Evolutionary conservation across 2,329 filamentous ascomycete species (phyloP).

Genomic region (Penicillium sp.): DNA sequence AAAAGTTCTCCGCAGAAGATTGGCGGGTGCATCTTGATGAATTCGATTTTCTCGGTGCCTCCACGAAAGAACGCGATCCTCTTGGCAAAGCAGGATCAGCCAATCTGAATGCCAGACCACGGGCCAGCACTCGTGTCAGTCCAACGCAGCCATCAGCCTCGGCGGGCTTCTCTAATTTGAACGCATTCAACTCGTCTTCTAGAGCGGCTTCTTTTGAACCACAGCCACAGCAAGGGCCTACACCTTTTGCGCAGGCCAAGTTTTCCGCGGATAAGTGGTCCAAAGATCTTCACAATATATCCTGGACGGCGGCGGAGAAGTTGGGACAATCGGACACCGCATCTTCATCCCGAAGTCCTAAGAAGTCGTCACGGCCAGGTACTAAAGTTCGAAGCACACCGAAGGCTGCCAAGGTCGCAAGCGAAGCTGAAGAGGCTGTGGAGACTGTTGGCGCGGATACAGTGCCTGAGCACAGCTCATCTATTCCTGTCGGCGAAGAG

Average conservation of each 20-base stretch:
- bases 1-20: conserved; percentile 48
- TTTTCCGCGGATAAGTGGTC: conserved; percentile 47
- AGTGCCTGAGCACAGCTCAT: conserved; percentile 23
- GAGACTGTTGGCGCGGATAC: conserved; percentile 34
- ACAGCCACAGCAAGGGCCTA: conserved; percentile 31
- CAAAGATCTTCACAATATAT: conserved; percentile 40
- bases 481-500: conserved; percentile 35
- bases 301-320: conserved; percentile 37
- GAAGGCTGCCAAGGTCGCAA: conserved; percentile 42
- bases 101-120: conserved; percentile 26
- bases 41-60: conserved; percentile 43
- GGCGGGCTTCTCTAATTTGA: conserved; percentile 23
- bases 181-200: conserved; percentile 25
- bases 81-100: conserved; percentile 23
- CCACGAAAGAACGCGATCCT: conserved; percentile 29
- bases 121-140: conserved; percentile 28
- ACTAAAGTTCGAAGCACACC: conserved; percentile 35
- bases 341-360: conserved; percentile 38
- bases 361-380: conserved; percentile 36
- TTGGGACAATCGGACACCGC: conserved; percentile 32
- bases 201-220: conserved; percentile 9
- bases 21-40: conserved; percentile 45
- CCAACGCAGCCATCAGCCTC: conserved; percentile 26
- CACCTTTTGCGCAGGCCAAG: conserved; percentile 38
- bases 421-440: conserved; percentile 45